These are phyloP conservation scores for Cantharellus cinnabarinus DNA, from an alignment of 768 basidiomycete genomes.

Conservation along the genomic window DNA sequence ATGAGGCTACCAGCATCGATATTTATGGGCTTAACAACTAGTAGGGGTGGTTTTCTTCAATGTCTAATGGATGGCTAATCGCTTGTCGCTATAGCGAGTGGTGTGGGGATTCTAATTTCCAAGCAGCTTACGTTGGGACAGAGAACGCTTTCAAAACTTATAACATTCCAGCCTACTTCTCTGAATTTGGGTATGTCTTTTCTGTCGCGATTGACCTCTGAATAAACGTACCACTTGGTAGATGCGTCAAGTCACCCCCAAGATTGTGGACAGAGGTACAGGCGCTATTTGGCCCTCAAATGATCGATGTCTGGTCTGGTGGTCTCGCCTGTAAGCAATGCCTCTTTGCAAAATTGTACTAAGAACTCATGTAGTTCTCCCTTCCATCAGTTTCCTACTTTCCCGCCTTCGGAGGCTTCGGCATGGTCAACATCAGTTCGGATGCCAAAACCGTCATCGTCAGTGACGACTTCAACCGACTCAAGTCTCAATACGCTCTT, in stretches of 20 bases:
- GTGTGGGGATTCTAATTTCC: conserved; percentile 51
- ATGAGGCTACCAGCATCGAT: conserved; percentile 49
- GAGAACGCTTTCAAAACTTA: conserved; percentile 22
- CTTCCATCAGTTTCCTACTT: conserved; percentile 41
- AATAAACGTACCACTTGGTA: not conserved
- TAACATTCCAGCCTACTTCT: conserved; percentile 75
- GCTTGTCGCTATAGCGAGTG: conserved; percentile 35
- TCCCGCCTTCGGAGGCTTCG: conserved; percentile 65
- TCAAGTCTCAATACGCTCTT: conserved; percentile 38
- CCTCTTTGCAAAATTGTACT: not conserved
- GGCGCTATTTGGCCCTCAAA: conserved; percentile 48
- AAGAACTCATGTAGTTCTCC: not conserved
- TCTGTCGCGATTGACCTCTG: not conserved
- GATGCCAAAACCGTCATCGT: conserved; percentile 48
- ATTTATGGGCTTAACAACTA: conserved; percentile 65
- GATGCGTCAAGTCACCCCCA: conserved; percentile 35
- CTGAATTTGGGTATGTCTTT: conserved; percentile 41
- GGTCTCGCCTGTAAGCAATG: conserved; percentile 40
- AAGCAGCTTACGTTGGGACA: conserved; percentile 15
- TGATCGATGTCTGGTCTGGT: conserved; percentile 71
- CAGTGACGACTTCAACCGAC: conserved; percentile 43
- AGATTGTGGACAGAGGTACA: conserved; percentile 65
- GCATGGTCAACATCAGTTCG: conserved; percentile 58
- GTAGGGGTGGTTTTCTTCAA: conserved; percentile 1
- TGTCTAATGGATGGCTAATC: not conserved